phyloP scores from a whole-genome alignment of 148 eudicot species.

The Fallopia convolvulus region DNA sequence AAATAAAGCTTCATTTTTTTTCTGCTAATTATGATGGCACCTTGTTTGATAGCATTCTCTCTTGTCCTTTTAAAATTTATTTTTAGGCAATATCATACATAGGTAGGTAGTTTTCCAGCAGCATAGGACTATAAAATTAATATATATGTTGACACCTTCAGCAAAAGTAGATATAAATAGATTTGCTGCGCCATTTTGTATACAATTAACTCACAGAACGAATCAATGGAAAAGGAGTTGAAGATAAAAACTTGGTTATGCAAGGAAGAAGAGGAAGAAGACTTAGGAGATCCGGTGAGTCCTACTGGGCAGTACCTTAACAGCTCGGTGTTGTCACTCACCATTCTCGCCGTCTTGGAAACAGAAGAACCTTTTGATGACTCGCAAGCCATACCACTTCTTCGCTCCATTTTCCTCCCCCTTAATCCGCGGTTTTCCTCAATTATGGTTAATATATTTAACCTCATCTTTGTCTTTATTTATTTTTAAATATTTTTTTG shows the following conservation, averaged over 20 bases:
- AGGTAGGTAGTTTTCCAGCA: no score
- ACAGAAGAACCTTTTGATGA: conserved; percentile 23
- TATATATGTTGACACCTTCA: no score
- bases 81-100: no score
- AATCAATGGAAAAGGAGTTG: not conserved
- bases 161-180: no score
- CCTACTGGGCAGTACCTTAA: conserved; percentile 31
- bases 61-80: no score
- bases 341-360: conserved; percentile 31
- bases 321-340: conserved; percentile 30
- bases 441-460: conserved; percentile 30
- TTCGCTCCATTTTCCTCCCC: conserved; percentile 25
- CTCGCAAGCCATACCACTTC: not conserved
- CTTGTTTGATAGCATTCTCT: no score
- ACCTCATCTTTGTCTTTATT: not conserved
- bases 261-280: not conserved
- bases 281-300: conserved; percentile 26
- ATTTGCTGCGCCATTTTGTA: no score
- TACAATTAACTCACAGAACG: no score
- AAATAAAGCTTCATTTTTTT: no score
- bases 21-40: no score
- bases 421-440: conserved; percentile 44
- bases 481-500: no score
- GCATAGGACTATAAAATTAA: no score
- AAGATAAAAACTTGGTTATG: not conserved